phyloP scores from a whole-genome alignment of 1,139 yeast genomes.

The Geotrichum cucujoidarum region DNA sequence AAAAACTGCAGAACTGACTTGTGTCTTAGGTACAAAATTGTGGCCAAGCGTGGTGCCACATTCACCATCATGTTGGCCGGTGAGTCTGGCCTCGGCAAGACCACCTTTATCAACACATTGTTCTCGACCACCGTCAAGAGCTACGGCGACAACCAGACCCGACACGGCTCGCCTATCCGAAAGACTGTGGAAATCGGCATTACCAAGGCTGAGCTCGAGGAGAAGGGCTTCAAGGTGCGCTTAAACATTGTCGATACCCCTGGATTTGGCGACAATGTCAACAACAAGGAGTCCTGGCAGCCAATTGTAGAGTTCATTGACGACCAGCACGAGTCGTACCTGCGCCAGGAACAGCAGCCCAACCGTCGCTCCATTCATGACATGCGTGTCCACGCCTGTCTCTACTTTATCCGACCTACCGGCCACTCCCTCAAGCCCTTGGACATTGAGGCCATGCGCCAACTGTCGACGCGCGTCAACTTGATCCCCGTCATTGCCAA shows the following conservation, averaged over 20 bases:
- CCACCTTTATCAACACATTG: slow-evolving; percentile 89
- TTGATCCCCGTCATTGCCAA: slow-evolving; percentile 94
- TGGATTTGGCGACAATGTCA: slow-evolving; percentile 95
- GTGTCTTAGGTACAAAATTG: slow-evolving; percentile 68
- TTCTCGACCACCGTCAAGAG: slow-evolving; percentile 57
- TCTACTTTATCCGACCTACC: slow-evolving; percentile 92
- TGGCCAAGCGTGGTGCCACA: slow-evolving; percentile 81
- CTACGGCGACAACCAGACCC: slow-evolving; percentile 57
- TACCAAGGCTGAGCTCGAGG: slow-evolving; percentile 87
- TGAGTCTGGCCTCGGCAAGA: slow-evolving; percentile 84
- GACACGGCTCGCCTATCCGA: slow-evolving; percentile 69
- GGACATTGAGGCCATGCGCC: slow-evolving; percentile 90
- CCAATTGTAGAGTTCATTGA: slow-evolving; percentile 91
- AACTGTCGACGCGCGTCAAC: slow-evolving; percentile 81
- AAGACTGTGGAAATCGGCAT: slow-evolving; percentile 91
- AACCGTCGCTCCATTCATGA: slow-evolving; percentile 54
- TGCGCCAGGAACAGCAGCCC: slow-evolving; percentile 98
- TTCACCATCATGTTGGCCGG: slow-evolving; percentile 95
- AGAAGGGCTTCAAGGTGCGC: slow-evolving; percentile 79
- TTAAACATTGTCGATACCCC: slow-evolving; percentile 94
- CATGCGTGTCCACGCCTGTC: slow-evolving; percentile 90
- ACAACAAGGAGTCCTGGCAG: slow-evolving; percentile 89
- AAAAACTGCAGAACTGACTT: too few species aligned
- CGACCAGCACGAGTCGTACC: slow-evolving; percentile 90
- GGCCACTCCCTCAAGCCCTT: slow-evolving; percentile 93